Conservation (phyloP, 306 rosid species). For the Arachis hypogaea region DNA sequence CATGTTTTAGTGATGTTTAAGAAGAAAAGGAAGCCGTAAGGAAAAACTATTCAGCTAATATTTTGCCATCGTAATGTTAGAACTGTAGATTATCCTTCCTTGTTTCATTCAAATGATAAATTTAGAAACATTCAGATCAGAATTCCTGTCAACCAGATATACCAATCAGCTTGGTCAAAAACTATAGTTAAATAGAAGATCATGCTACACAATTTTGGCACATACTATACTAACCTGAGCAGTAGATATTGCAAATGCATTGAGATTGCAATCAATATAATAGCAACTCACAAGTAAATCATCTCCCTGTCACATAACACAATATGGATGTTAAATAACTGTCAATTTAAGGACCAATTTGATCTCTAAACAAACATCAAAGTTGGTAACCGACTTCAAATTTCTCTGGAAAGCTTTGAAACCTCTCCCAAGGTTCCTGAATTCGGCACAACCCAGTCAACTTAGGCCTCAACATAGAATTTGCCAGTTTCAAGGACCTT, state of each 20-base stretch:
- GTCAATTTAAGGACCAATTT: not conserved
- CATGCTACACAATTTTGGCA: conserved; percentile 8
- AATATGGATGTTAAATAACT: not conserved
- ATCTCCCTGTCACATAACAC: conserved; percentile 67
- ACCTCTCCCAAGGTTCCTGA: no score
- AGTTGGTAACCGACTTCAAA: no score
- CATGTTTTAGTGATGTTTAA: not conserved
- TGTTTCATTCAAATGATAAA: conserved; percentile 1
- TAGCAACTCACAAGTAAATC: conserved; percentile 83
- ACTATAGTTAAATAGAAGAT: conserved; percentile 8
- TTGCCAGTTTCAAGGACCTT: no score
- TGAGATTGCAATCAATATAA: conserved; percentile 74
- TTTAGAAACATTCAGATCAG: conserved; percentile 1
- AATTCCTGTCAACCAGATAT: conserved; percentile 2
- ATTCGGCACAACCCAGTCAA: no score
- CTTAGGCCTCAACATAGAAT: no score
- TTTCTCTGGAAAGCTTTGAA: no score
- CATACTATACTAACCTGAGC: conserved; percentile 70
- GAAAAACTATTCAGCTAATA: conserved; percentile 18
- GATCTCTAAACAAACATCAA: no score
- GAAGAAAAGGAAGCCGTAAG: not conserved
- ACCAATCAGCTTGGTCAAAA: not conserved
- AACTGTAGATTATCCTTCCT: not conserved
- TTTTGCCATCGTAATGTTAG: not conserved
- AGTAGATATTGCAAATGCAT: conserved; percentile 82